Conservation (phyloP, 1,139 yeast species). For the Lodderomyces metapsilosis region DNA sequence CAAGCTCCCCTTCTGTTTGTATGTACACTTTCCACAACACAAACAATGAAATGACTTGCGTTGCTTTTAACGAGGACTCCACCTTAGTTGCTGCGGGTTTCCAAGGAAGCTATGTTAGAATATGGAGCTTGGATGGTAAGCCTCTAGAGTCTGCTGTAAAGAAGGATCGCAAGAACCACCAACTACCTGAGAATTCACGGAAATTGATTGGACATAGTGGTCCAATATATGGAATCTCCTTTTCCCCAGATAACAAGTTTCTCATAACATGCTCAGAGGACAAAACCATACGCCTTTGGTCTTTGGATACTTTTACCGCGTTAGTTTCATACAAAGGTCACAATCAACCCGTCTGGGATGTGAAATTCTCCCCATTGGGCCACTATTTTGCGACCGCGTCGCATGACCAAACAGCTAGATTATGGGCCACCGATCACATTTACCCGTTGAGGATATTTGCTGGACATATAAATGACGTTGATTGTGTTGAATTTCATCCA, state of each 20-base stretch:
- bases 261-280: constrained; percentile 87
- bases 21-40: constrained; percentile 98
- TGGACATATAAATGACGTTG: constrained; percentile 96
- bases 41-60: constrained; percentile 77
- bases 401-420: constrained; percentile 94
- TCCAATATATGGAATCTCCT: constrained; percentile 85
- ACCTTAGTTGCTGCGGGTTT: constrained; percentile 92
- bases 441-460: constrained; percentile 95
- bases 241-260: constrained; percentile 86
- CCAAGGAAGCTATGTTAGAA: constrained; percentile 82
- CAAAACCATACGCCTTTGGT: constrained; percentile 90
- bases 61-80: constrained; percentile 85
- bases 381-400: constrained; percentile 97
- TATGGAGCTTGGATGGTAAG: constrained; percentile 92
- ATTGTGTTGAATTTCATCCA: constrained; percentile 93
- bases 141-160: constrained; percentile 68
- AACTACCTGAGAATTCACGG: constrained; percentile 39
- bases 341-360: constrained; percentile 97
- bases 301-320: constrained; percentile 84
- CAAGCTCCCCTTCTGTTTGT: constrained; percentile 90
- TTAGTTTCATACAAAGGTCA: constrained; percentile 96
- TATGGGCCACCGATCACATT: constrained; percentile 98
- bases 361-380: constrained; percentile 88
- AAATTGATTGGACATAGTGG: constrained; percentile 92
- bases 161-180: constrained; percentile 49